Conservation (phyloP, 1,284 basidiomycete genomes). For the Trichosporon sp. region DNA sequence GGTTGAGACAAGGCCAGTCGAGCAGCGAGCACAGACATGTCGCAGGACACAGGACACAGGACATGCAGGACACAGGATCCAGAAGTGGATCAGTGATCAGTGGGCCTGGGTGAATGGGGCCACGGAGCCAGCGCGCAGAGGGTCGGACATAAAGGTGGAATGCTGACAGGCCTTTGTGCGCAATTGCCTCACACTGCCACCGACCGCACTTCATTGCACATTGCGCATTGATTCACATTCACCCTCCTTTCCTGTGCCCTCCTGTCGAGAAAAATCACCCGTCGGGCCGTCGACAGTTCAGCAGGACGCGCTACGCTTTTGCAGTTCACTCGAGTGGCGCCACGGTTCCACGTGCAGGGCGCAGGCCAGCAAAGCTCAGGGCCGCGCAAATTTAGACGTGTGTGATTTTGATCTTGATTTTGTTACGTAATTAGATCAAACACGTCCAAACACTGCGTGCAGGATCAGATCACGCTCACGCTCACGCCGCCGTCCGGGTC, state of each 20-base stretch:
- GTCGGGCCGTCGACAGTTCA: too few species aligned
- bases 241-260: not conserved
- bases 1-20: not conserved
- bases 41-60: not conserved
- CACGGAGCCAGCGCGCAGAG: not conserved
- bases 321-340: not conserved
- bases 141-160: not conserved
- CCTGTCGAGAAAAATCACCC: not conserved
- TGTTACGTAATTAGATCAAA: not conserved
- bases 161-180: not conserved
- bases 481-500: not conserved
- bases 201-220: not conserved
- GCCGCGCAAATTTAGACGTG: not conserved
- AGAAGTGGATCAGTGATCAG: not conserved
- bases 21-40: not conserved
- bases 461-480: not conserved
- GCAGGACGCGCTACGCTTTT: not conserved
- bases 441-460: slow-evolving; percentile 3
- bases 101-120: not conserved
- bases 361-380: not conserved
- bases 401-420: slow-evolving; percentile 6
- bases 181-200: not conserved
- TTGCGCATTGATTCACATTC: not conserved
- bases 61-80: not conserved
- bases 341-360: not conserved